Evolutionary conservation across 2,329 filamentous ascomycete genomes (phyloP).

Genomic region (Xenoacremonium recifei): DNA sequence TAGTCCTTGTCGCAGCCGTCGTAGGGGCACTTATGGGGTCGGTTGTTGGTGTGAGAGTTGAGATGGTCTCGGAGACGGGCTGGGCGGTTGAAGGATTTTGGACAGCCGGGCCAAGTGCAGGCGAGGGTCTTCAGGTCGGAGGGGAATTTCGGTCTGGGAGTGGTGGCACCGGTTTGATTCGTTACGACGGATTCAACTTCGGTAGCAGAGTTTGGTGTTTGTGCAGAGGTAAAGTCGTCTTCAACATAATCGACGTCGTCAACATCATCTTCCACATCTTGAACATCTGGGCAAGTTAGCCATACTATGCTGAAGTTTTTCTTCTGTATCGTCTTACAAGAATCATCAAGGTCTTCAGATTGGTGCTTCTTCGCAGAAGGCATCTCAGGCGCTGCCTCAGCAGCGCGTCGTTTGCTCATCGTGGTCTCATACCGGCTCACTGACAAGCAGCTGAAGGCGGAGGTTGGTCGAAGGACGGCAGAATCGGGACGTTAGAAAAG

Average conservation of each 20-base stretch:
- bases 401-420: constrained; percentile 35
- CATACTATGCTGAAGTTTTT: constrained; percentile 1
- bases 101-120: constrained; percentile 73
- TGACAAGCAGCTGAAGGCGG: constrained; percentile 8
- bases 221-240: constrained; percentile 30
- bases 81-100: constrained; percentile 84
- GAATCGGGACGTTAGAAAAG: constrained; percentile 32
- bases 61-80: constrained; percentile 77
- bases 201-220: constrained; percentile 32
- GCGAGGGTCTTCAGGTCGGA: constrained; percentile 74
- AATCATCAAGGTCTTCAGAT: constrained; percentile 12
- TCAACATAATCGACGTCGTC: constrained; percentile 31
- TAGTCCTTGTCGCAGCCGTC: constrained; percentile 79
- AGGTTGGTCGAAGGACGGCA: constrained; percentile 23
- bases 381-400: constrained; percentile 18
- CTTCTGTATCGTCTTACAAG: constrained; percentile 17
- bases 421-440: constrained; percentile 21
- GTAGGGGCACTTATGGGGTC: constrained; percentile 72
- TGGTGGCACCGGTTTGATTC: constrained; percentile 30
- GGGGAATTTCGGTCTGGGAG: constrained; percentile 55
- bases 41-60: constrained; percentile 81
- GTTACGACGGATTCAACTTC: constrained; percentile 32
- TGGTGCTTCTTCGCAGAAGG: constrained; percentile 28
- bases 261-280: no score
- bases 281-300: no score